Evolutionary conservation across 257 asterid species (phyloP), one percentile per base, ranked within the genome.

Genomic region (Thymus quinquecostatus): DNA sequence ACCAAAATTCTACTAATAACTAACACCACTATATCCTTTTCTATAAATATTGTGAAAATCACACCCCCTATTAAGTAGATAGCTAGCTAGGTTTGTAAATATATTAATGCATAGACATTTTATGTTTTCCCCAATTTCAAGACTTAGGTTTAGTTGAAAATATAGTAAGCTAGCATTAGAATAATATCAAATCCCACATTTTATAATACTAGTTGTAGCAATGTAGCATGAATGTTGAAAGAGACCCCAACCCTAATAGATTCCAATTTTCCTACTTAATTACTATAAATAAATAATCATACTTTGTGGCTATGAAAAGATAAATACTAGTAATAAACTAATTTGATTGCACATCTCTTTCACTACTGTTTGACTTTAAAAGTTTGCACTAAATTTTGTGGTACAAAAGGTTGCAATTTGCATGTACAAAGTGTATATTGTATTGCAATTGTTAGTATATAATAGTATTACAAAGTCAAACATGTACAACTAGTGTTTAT

Each of bases 251-350:
- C 28, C 27, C 12, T 4, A 49, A 13, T n/a, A 49, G 1, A 49
- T 50, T 50, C 28, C 29, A 50, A 50, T n/a, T n/a, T 50, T 8
- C 29, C n/a, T 1, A n/a, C 4, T 34, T 34, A 50, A 13, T 50
- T 50, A 4, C 51, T 47, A 10, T 47, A 10, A 0, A 49, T 13
- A n/a, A 5, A 49, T 12, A 12, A 13, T 4, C 75, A 59, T 34
- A 14, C 47, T 70, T n/a, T 59, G 21, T 21, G 75, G 68, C 68
- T 50, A 34, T 28, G 43, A 70, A 60, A 21, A 21, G 21, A 21
- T 21, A 70, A 27, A n/a, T 28, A 10, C 41, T 7, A 21, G 21
- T 21, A 54, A 56, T 66, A 53, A 40, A 41, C 27, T 3, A 50
- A 47, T 2, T 45, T 49, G 33, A 33, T 49, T 12, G n/a, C 3